Conservation (phyloP, 768 basidiomycete species). For the Rubroboletus pulcherrimus region DNA sequence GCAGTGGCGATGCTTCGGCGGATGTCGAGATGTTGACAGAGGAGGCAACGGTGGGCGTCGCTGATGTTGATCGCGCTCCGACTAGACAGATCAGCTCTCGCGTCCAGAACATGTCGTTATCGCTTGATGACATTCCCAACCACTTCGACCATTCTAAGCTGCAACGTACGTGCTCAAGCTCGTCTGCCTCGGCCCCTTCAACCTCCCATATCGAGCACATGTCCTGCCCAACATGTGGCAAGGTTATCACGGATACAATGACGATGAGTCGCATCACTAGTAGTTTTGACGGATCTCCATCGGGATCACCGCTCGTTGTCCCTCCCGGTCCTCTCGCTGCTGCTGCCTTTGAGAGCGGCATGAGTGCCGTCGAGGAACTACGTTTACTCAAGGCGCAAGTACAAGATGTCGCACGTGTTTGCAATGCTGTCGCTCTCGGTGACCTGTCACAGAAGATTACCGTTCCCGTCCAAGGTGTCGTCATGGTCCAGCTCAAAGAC, state of each 20-base stretch:
- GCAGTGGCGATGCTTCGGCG: constrained; percentile 3
- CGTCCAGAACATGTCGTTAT: constrained; percentile 45
- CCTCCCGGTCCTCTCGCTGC: constrained; percentile 54
- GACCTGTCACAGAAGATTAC: constrained; percentile 78
- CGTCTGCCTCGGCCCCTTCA: constrained; percentile 42
- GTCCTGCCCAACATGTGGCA: constrained; percentile 56
- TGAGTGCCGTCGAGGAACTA: constrained; percentile 75
- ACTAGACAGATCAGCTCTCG: constrained; percentile 27
- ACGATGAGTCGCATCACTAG: constrained; percentile 31
- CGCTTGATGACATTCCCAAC: constrained; percentile 46
- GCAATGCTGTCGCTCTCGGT: constrained; percentile 74
- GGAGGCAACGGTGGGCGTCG: constrained; percentile 25
- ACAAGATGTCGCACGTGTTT: constrained; percentile 75
- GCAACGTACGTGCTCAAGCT: constrained; percentile 30
- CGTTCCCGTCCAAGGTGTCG: constrained; percentile 71
- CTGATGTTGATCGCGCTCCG: constrained; percentile 21
- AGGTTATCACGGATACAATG: constrained; percentile 42
- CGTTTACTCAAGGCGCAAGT: constrained; percentile 80
- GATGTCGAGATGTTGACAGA: constrained; percentile 31
- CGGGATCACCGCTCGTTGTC: constrained; percentile 42
- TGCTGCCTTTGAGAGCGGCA: constrained; percentile 55
- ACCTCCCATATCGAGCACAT: constrained; percentile 40
- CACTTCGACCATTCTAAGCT: constrained; percentile 36
- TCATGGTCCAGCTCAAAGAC: constrained; percentile 79
- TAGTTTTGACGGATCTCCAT: constrained; percentile 26